These are phyloP conservation scores for Penicillium diatomitis DNA, from an alignment of 495 filamentous ascomycete genomes.

Conservation along the genomic window DNA sequence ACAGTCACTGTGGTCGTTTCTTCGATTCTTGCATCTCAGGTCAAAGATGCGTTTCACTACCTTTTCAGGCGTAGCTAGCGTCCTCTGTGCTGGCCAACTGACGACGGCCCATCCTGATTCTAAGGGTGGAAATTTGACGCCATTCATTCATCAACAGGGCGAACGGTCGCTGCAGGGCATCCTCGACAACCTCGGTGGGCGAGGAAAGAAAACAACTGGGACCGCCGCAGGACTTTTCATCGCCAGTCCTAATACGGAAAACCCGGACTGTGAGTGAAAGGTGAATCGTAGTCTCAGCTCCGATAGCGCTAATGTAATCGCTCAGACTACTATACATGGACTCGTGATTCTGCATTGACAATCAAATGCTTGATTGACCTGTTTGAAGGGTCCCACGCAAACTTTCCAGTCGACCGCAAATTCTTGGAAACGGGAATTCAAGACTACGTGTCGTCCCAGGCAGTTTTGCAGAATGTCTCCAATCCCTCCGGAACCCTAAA, in stretches of 20 bases:
- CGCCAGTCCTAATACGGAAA: conserved; percentile 43
- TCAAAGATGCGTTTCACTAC: background rate
- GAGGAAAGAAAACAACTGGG: conserved; percentile 33
- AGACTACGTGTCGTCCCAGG: conserved; percentile 46
- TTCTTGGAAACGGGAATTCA: conserved; percentile 35
- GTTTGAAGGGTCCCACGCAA: background rate
- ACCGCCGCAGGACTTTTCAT: conserved; percentile 40
- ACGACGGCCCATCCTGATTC: background rate
- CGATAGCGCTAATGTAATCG: background rate
- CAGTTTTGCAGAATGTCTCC: conserved; percentile 40
- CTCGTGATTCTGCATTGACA: conserved; percentile 48
- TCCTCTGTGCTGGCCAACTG: conserved; percentile 1
- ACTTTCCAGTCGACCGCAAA: conserved; percentile 31
- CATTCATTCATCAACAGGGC: conserved; percentile 3
- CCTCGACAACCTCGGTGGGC: conserved; percentile 45
- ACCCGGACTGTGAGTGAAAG: conserved; percentile 41
- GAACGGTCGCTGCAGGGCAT: conserved; percentile 21
- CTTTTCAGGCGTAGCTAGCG: background rate
- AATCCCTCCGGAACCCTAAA: conserved; percentile 47
- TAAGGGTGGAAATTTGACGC: background rate
- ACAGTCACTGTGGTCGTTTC: no score
- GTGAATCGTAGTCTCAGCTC: background rate
- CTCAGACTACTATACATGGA: conserved; percentile 53
- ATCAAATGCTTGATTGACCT: conserved; percentile 45
- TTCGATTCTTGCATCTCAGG: background rate